phyloP scores from a whole-genome alignment of 176 grass and related monocot genomes.

The Hordeum marinum region DNA sequence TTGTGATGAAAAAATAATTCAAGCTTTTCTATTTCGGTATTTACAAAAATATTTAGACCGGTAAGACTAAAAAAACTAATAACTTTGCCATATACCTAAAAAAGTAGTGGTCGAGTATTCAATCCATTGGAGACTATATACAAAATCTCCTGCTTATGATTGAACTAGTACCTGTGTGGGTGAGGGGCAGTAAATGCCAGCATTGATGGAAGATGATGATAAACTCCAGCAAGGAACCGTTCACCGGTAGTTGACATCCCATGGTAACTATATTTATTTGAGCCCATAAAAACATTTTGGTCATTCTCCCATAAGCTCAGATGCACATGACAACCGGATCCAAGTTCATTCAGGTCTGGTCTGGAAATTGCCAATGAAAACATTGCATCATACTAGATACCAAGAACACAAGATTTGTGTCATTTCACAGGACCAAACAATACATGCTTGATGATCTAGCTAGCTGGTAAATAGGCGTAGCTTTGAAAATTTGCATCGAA shows the following conservation, averaged over 20 bases:
- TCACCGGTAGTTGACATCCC: constrained; percentile 84
- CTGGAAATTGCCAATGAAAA: constrained; percentile 32
- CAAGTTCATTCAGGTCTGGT: constrained; percentile 75
- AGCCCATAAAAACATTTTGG: constrained; percentile 87
- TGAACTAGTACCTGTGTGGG: constrained; percentile 66
- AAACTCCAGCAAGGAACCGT: constrained; percentile 85
- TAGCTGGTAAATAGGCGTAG: too few relatives aligned
- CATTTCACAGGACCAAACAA: neutral
- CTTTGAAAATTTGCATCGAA: neutral
- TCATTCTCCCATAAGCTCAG: constrained; percentile 84
- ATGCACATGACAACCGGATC: constrained; percentile 94
- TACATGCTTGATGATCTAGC: neutral
- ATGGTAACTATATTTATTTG: constrained; percentile 48
- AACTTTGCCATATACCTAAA: too few relatives aligned
- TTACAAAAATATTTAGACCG: too few relatives aligned
- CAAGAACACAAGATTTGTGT: neutral
- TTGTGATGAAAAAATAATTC: too few relatives aligned
- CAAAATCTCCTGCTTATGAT: neutral
- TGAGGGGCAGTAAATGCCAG: constrained; percentile 83
- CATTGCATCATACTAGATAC: constrained; percentile 13
- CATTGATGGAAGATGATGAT: constrained; percentile 83
- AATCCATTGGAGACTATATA: too few relatives aligned
- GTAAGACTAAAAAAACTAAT: too few relatives aligned
- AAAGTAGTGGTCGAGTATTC: too few relatives aligned
- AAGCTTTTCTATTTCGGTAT: too few relatives aligned